Base-by-base conservation (phyloP, 2,329 filamentous ascomycete species). In the Apiospora marii region DNA sequence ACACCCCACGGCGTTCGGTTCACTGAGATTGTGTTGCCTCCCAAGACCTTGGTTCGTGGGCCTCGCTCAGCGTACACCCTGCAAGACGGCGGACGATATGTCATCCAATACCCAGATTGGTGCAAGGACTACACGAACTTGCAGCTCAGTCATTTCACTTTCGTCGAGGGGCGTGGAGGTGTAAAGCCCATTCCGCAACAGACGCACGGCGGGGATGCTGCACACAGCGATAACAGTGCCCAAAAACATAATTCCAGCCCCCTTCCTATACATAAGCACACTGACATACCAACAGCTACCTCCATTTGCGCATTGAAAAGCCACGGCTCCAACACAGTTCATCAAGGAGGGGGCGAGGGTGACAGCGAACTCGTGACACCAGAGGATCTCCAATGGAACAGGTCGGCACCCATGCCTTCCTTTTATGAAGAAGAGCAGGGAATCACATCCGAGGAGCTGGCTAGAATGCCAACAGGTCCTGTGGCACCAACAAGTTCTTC, bases 381-480 rank as follows among this genome's bases (percentile, higher is more conserved):
- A 12, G 41, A 13, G 22, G 22, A 64, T 10, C 58, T 64, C 6
- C 16, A 10, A 10, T 19, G 27, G 22, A 6, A 16, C 34, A 24
- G 22, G 34, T 34, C 58, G 58, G 34, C n/a, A 22, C 10, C 7
- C 10, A n/a, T 16, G 34, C 34, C 58, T 10, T n/a, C 12, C 8
- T n/a, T 16, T 19, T 37, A 22, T 13, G 16, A n/a, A 37, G 53
- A 58, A 22, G 16, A 16, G 3, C 58, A 34, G 19, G 34, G 22
- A 64, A 64, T 64, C 12, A 24, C 58, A 64, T n/a, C 58, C 2
- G 34, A 41, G 10, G 19, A 64, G 58, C 30, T 64, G 22, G 34
- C 58, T 64, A 24, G 22, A 22, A 64, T 64, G 58, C 58, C 58
- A 64, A 14, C 34, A 34, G 58, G 58, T 14, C 58, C 58, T 41